These are phyloP conservation scores for Crithidia mellificae DNA, from an alignment of 208 protist genomes.

Conservation along the genomic window DNA sequence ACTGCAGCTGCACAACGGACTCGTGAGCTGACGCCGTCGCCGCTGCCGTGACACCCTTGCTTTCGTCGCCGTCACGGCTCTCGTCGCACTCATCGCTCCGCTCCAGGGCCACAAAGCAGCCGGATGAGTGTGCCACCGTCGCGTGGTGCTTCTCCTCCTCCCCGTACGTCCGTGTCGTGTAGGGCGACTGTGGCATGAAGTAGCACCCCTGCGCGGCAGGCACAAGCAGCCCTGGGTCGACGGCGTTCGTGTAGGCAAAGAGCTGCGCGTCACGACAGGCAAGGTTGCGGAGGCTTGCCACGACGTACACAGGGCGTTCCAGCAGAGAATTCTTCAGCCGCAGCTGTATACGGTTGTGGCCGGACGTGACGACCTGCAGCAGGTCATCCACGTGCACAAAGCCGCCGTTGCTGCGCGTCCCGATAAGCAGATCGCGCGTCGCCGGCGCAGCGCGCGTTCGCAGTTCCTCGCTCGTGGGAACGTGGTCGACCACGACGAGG, in stretches of 20 bases:
- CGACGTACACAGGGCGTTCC: constrained; percentile 18
- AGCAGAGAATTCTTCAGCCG: constrained; percentile 7
- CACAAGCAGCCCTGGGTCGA: constrained; percentile 7
- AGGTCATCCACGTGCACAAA: constrained; percentile 32
- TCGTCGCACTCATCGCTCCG: neutral
- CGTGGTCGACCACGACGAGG: constrained; percentile 22
- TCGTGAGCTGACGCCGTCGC: neutral
- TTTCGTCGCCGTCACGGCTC: too few species aligned
- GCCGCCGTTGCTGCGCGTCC: constrained; percentile 18
- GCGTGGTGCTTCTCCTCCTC: neutral
- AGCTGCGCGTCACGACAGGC: constrained; percentile 18
- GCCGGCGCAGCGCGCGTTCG: neutral
- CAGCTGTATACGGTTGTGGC: constrained; percentile 18
- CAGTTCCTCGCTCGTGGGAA: constrained; percentile 24
- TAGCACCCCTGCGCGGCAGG: constrained; percentile 20
- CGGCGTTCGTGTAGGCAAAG: constrained; percentile 31
- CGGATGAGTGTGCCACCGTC: constrained; percentile 4
- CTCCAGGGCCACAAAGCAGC: constrained; percentile 27
- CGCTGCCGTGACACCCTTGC: neutral
- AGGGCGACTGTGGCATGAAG: neutral
- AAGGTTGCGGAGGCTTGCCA: constrained; percentile 17
- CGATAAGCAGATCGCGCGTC: constrained; percentile 13
- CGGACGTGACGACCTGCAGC: constrained; percentile 16
- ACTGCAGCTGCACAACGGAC: constrained; percentile 13
- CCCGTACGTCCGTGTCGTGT: neutral